Percentiles rank a stretch among this genome's conserved stretches.
These are phyloP conservation scores for Atalantia buxifolia DNA, from an alignment of 345 rosid species.

Conservation along the genomic window DNA sequence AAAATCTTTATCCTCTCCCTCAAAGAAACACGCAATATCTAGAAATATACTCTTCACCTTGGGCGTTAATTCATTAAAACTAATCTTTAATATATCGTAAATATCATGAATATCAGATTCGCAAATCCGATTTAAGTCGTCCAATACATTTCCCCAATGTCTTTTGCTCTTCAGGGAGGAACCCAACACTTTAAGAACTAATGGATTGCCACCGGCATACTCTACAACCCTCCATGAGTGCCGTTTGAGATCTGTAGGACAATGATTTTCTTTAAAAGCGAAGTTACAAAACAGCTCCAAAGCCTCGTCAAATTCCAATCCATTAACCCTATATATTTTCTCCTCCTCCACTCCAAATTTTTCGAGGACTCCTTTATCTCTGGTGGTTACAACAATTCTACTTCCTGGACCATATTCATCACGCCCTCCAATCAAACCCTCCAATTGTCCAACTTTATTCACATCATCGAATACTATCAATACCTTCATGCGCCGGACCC, in stretches of 20 bases:
- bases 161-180: neutral
- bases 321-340: neutral
- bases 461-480: neutral
- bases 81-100: neutral
- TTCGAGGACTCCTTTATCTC: neutral
- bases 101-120: neutral
- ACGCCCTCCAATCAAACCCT: neutral
- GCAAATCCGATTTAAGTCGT: neutral
- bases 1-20: conserved; percentile 10
- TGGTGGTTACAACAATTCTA: neutral
- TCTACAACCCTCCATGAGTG: neutral
- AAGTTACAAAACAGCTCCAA: neutral
- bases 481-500: neutral
- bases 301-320: neutral
- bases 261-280: neutral
- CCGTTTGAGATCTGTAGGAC: neutral
- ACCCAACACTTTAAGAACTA: neutral
- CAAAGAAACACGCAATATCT: conserved; percentile 46
- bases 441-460: neutral
- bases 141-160: neutral
- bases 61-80: neutral
- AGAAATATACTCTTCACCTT: conserved; percentile 30
- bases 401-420: conserved; percentile 3
- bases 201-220: conserved; percentile 18
- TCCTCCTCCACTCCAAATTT: neutral